Base-by-base conservation (phyloP, 2,329 filamentous ascomycete species). In the Fusarium nanum region DNA sequence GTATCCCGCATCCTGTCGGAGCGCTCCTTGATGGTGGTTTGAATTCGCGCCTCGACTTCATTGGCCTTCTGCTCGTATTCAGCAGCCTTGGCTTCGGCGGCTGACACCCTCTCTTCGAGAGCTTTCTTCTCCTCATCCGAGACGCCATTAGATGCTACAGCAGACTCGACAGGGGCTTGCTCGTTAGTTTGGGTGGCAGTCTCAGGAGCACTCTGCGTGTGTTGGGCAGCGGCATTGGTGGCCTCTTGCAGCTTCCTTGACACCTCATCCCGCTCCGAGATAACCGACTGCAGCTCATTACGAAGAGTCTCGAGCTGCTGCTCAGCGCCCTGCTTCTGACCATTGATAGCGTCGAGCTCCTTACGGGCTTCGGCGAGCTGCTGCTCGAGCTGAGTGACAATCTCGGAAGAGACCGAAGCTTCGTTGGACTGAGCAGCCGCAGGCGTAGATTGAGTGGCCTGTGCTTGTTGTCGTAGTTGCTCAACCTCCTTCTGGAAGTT, bases 261-360 rank as follows among this genome's bases (percentile, higher is more conserved):
- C 12, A 88, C 87, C 65, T 88, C 83, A 58, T 93, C 91, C 46
- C 92, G 84, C 73, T 93, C 89, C 8, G 86, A 82, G 58, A 89
- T 86, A 2, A 86, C 87, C 12, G 83, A 81, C 54, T 90, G 85
- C 14, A 97, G 82, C 74, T 94, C 90, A 9, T 78, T 70, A 30
- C 83, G 86, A 4, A 90, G 77, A 25, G 76, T 78, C 47, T 84
- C 82, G 4, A 92, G 83, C 66, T 92, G 89, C 60, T 88, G 82
- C 69, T 93, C 88, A n/a, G 93, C 83, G 4, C 84, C 83, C 20
- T 89, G 84, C 78, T 93, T 94, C 77, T 96, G 90, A 12, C 88
- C 83, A 9, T 83, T 89, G 56, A 91, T 86, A 3, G 84, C 84
- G 45, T 90, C 89, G 12, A 96, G 85, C 71, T 94, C 88, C 70